Evolutionary conservation across 495 filamentous ascomycete species (phyloP).

Genomic region (Neurospora tetrasperma): DNA sequence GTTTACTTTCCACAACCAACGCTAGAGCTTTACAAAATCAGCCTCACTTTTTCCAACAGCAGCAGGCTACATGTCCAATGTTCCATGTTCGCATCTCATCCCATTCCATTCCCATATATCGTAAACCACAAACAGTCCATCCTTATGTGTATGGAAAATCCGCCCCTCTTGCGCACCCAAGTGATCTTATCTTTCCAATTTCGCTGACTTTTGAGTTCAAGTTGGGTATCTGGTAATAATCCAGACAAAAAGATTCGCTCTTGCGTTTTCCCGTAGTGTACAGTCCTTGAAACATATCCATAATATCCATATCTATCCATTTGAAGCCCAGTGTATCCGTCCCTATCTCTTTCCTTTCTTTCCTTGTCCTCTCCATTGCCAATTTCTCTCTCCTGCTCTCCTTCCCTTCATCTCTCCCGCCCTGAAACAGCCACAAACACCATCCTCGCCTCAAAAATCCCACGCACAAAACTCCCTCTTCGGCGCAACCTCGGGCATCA

Average conservation of each 20-base stretch:
- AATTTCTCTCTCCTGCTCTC: not conserved
- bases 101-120: not conserved
- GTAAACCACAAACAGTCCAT: not conserved
- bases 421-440: not conserved
- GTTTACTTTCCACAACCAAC: not conserved
- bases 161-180: not conserved
- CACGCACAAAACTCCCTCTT: constrained; percentile 63
- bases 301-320: not conserved
- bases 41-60: no score
- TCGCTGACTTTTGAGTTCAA: not conserved
- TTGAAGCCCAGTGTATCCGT: not conserved
- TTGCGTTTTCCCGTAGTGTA: not conserved
- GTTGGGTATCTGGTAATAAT: not conserved
- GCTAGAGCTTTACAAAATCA: not conserved
- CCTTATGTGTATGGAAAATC: not conserved
- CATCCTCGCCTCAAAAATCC: constrained; percentile 45
- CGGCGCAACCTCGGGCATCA: constrained; percentile 62
- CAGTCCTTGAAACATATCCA: not conserved
- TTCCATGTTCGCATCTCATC: no score
- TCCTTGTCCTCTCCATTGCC: not conserved
- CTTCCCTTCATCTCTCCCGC: not conserved
- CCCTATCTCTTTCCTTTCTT: not conserved
- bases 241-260: not conserved
- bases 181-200: not conserved
- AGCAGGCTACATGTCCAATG: no score